Conservation (phyloP, 2,329 filamentous ascomycete species). For the Beauveria medogensis region DNA sequence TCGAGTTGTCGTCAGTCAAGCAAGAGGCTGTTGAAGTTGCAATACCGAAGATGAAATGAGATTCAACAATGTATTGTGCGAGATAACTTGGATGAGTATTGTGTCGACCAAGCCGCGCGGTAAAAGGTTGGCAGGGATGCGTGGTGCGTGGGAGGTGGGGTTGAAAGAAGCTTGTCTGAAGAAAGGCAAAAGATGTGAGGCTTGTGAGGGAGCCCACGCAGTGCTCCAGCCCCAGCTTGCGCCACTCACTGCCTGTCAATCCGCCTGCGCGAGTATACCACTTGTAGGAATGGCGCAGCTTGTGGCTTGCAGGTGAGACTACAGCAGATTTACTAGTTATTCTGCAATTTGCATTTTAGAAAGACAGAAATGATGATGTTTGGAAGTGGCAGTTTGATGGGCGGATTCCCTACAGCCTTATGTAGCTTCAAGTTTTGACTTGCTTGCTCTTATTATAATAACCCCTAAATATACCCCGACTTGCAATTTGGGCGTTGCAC, state of each 20-base stretch:
- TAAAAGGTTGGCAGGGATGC: not conserved
- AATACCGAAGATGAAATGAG: not conserved
- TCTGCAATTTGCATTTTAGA: too few relatives aligned
- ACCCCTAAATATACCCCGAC: too few relatives aligned
- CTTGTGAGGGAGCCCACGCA: conserved; percentile 2
- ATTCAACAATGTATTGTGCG: not conserved
- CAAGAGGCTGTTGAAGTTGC: not conserved
- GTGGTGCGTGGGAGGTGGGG: not conserved
- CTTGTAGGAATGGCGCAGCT: not conserved
- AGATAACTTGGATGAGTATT: not conserved
- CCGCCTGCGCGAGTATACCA: too few relatives aligned
- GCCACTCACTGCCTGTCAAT: not conserved
- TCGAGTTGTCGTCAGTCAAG: not conserved
- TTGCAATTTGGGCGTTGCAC: too few relatives aligned
- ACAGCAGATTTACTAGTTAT: too few relatives aligned
- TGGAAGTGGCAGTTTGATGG: too few relatives aligned
- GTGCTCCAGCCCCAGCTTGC: not conserved
- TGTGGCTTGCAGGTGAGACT: not conserved
- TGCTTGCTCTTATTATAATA: too few relatives aligned
- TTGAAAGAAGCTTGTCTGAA: not conserved
- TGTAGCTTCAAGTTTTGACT: too few relatives aligned
- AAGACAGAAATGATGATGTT: too few relatives aligned
- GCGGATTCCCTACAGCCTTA: too few relatives aligned
- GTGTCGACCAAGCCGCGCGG: not conserved
- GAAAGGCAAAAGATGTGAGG: not conserved